Percentiles rank a stretch among this genome's conserved stretches.
Evolutionary conservation across 2,329 filamentous ascomycete species (phyloP).

Genomic region (Fusarium nodosum): DNA sequence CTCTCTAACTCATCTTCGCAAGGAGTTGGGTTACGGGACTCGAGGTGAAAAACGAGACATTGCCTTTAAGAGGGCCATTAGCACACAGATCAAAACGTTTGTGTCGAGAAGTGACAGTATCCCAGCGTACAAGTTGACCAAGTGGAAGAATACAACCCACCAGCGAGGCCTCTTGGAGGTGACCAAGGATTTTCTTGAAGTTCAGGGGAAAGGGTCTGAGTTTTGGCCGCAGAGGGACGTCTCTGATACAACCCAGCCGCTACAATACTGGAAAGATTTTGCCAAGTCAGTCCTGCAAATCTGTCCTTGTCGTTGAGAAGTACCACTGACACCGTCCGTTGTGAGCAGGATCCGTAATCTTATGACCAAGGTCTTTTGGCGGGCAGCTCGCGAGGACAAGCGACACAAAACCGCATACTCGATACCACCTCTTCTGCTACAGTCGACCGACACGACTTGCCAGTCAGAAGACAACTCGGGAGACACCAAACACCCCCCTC

Average conservation of each 20-base stretch:
- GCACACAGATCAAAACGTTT: conserved; percentile 18
- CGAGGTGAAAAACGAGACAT: conserved; percentile 24
- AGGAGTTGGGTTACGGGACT: conserved; percentile 37
- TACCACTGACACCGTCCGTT: background rate
- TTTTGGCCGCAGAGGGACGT: conserved; percentile 39
- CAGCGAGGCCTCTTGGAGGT: conserved; percentile 40
- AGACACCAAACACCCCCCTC: background rate
- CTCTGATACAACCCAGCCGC: background rate
- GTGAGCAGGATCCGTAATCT: conserved; percentile 23
- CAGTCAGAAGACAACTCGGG: background rate
- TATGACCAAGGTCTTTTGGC: conserved; percentile 33
- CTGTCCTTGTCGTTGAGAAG: background rate
- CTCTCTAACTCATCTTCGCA: conserved; percentile 34
- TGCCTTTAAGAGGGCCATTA: conserved; percentile 32
- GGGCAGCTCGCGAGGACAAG: conserved; percentile 22
- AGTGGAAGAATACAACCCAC: conserved; percentile 31
- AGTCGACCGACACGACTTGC: background rate
- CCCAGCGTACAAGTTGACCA: conserved; percentile 12
- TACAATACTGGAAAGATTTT: conserved; percentile 33
- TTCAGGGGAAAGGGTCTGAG: conserved; percentile 27
- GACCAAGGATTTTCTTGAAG: conserved; percentile 32
- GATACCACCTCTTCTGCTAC: fast-evolving
- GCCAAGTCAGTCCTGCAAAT: conserved; percentile 6
- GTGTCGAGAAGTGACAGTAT: conserved; percentile 7
- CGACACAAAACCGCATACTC: background rate